Evolutionary conservation across 441 rosid species (phyloP), one percentile per base, ranked within the genome.

Genomic region (Gossypium davidsonii): DNA sequence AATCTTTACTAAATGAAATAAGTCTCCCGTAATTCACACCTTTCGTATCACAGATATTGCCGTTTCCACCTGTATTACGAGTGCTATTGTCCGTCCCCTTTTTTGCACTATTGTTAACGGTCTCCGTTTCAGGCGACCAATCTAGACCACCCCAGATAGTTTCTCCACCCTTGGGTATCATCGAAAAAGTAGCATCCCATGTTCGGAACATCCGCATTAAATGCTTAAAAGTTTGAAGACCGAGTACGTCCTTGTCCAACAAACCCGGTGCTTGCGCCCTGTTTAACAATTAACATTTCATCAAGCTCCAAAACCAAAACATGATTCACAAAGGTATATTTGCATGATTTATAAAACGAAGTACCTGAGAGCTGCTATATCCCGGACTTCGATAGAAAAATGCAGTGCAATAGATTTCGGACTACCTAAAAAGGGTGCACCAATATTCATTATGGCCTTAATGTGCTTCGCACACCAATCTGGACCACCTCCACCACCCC

Each of bases 401-500:
- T 42, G 70, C 25, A 83, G 79, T 53, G 81, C 17, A 1, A 85
- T 82, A 0, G 81, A 79, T 73, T 85, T 85, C 48, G 88, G 88
- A 75, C 70, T 82, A 60, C 86, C 88, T 76, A 85, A 76, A 78
- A 85, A 77, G 15, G 88, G 88, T 0, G 81, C 84, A 17, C 84
- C 88, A 60, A 83, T 83, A 62, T 83, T 85, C 72, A 81, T 26
- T 49, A 83, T 74, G 28, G 88, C 79, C 78, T 83, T 85, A 72
- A 85, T 83, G 76, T 85, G 86, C 80, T 75, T 85, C 7, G 82
- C 82, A 59, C 88, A 81, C 88, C 88, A 85, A 64, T 83, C 83
- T 6, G 82, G 60, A 48, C 86, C 86, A 17, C 85, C 86, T 1
- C 85, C 88, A 62, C 85, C 85, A 39, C 88, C 88, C 78, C 75